Percentiles rank a stretch among this genome's conserved stretches.
phyloP scores from a whole-genome alignment of 208 protist genomes.

The Hexamita inflata region DNA sequence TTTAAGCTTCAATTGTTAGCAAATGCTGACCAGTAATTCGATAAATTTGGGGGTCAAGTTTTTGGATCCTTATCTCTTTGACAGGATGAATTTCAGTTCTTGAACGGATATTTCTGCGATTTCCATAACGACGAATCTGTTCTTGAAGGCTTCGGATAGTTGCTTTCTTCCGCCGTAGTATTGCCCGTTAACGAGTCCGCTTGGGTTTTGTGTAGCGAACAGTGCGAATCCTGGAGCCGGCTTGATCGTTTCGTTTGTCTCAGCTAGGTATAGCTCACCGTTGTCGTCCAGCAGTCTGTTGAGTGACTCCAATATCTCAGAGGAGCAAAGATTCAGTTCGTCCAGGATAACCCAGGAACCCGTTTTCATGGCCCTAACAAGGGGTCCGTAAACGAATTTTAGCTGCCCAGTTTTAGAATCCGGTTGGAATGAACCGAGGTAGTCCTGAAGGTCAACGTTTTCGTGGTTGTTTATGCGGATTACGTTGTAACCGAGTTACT shows the following conservation, averaged over 20 bases:
- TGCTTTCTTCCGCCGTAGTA: conserved; percentile 92
- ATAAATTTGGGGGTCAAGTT: conserved; percentile 66
- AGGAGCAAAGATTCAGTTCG: conserved; percentile 98
- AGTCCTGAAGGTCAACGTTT: conserved; percentile 98
- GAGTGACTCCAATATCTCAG: conserved; percentile 96
- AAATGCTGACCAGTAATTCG: conserved; percentile 67
- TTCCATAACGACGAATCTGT: conserved; percentile 95
- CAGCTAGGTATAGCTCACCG: conserved; percentile 92
- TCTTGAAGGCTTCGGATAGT: conserved; percentile 95
- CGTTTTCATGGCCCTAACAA: conserved; percentile 50
- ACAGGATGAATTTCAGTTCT: conserved; percentile 87
- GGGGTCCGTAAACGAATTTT: conserved; percentile 64
- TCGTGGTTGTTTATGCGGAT: conserved; percentile 99
- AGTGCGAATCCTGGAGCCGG: conserved; percentile 92
- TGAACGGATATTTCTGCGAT: conserved; percentile 90
- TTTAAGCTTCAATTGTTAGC: conserved; percentile 60
- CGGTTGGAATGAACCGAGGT: conserved; percentile 88
- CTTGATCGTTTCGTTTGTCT: conserved; percentile 85
- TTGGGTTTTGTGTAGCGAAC: conserved; percentile 99
- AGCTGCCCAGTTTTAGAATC: conserved; percentile 72
- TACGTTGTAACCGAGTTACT: conserved; percentile 83
- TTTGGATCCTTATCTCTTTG: conserved; percentile 62
- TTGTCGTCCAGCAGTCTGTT: conserved; percentile 99
- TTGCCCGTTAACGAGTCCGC: no score
- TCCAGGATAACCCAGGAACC: conserved; percentile 99